Base-by-base conservation (phyloP, 2,329 filamentous ascomycete species). In the Diaporthe sp. region DNA sequence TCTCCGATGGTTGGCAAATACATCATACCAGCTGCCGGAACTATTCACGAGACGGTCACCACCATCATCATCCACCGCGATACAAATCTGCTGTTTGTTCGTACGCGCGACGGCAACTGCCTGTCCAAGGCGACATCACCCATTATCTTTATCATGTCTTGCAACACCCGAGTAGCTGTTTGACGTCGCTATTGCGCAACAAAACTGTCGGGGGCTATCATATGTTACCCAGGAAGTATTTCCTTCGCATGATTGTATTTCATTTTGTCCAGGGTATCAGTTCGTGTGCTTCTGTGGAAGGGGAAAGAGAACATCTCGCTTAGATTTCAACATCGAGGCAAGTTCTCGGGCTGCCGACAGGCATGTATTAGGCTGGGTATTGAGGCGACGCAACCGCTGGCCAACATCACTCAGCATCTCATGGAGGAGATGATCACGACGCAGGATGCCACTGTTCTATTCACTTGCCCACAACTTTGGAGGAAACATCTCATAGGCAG, bases 201-300 rank as follows among this genome's bases (percentile, higher is more conserved):
- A 55, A 59, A 46, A 42, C 42, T 74, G 59, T 57, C 61, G 55
- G 58, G 44, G 25, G 71, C 39, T 46, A 58, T 62, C 62, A 75
- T 74, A 46, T 46, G 42, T 76, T 72, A 67, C 57, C 77, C 19
- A 73, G 73, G 58, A 86, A 83, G 74, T 61, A 79, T 72, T 73
- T 73, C 61, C 76, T 71, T 62, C 61, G 61, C 69, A 74, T 73
- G 49, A 46, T 73, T 76, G 72, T 72, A 73, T 76, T 76, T 74
- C 72, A 75, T 75, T 65, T 72, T 71, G 70, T 76, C 65, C 58
- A 75, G 71, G 42, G 74, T 76, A 77, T 77, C 46, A n/a, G 46
- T 72, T 72, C 42, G 61, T 71, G 15, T 71, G 69, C 59, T 65
- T 28, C 46, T 42, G 34, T 34, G 49, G 44, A 65, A 73, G 49